These are phyloP conservation scores for Coffea canephora DNA, from an alignment of 257 asterid species.

Conservation along the genomic window DNA sequence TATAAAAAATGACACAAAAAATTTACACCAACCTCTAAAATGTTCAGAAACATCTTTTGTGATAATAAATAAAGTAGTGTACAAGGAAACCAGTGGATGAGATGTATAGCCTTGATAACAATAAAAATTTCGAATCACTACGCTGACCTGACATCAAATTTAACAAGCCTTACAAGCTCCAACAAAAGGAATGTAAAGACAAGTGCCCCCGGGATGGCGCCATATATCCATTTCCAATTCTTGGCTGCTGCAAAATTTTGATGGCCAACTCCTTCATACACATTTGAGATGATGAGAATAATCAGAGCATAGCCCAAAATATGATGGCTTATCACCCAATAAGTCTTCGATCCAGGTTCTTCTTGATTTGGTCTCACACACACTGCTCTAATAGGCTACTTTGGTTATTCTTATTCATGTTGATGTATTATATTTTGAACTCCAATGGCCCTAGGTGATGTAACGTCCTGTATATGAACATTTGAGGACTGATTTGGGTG, in stretches of 20 bases:
- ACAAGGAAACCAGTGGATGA: too few relatives aligned
- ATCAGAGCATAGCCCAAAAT: slow-evolving; percentile 38
- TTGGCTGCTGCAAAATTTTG: slow-evolving; percentile 9
- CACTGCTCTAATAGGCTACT: slow-evolving; percentile 9
- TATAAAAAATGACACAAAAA: too few relatives aligned
- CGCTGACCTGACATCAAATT: neutral
- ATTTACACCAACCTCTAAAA: too few relatives aligned
- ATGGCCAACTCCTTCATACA: slow-evolving; percentile 39
- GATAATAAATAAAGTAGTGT: too few relatives aligned
- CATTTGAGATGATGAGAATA: slow-evolving; percentile 30
- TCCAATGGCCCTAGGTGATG: too few relatives aligned
- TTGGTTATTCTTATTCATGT: too few relatives aligned
- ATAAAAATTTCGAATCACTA: neutral
- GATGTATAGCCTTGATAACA: too few relatives aligned
- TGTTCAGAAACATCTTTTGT: too few relatives aligned
- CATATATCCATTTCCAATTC: slow-evolving; percentile 40
- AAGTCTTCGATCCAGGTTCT: slow-evolving; percentile 22
- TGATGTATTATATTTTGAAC: too few relatives aligned
- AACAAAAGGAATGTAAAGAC: slow-evolving; percentile 25
- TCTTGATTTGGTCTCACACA: slow-evolving; percentile 30
- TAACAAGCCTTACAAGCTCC: slow-evolving; percentile 16
- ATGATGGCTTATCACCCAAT: slow-evolving; percentile 40
- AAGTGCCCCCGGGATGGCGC: slow-evolving; percentile 31
- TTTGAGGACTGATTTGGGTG: too few relatives aligned
- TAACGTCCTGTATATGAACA: too few relatives aligned